Conservation (phyloP, 257 asterid genomes). For the Capsicum pubescens region DNA sequence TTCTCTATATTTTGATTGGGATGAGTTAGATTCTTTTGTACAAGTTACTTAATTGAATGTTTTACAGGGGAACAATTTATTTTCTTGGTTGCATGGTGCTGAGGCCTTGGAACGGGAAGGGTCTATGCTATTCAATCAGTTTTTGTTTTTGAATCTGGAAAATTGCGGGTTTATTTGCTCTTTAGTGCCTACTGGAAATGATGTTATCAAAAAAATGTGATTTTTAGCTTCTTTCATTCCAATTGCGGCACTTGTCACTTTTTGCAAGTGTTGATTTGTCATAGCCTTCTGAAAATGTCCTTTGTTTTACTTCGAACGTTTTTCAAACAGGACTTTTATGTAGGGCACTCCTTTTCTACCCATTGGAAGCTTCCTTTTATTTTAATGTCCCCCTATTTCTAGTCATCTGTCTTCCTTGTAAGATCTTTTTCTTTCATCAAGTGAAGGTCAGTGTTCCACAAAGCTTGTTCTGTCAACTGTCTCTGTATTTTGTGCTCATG, state of each 20-base stretch:
- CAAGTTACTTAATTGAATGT: conserved; percentile 7
- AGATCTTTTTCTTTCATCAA: not conserved
- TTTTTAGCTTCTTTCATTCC: not conserved
- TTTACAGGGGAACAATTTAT: not conserved
- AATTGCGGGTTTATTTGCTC: not conserved
- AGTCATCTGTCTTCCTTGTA: not conserved
- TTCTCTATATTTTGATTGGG: conserved; percentile 12
- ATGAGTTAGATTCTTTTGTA: conserved; percentile 3
- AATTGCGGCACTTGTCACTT: not conserved
- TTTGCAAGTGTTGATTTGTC: not conserved
- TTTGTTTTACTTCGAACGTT: not conserved
- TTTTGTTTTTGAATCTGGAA: conserved; percentile 3
- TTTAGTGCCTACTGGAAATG: not conserved
- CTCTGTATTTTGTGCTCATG: not conserved
- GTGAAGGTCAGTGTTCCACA: not conserved
- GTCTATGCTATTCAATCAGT: not conserved
- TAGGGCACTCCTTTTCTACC: not conserved
- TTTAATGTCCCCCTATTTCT: not conserved
- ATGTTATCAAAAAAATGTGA: not conserved
- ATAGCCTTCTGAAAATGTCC: not conserved
- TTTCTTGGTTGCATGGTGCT: conserved; percentile 28
- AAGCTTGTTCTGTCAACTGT: not conserved
- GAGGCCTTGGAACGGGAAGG: conserved; percentile 27
- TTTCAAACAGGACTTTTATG: not conserved
- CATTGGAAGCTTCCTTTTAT: not conserved